Evolutionary conservation across 768 basidiomycete species (phyloP).

Genomic region (Lanmaoa rubissima): DNA sequence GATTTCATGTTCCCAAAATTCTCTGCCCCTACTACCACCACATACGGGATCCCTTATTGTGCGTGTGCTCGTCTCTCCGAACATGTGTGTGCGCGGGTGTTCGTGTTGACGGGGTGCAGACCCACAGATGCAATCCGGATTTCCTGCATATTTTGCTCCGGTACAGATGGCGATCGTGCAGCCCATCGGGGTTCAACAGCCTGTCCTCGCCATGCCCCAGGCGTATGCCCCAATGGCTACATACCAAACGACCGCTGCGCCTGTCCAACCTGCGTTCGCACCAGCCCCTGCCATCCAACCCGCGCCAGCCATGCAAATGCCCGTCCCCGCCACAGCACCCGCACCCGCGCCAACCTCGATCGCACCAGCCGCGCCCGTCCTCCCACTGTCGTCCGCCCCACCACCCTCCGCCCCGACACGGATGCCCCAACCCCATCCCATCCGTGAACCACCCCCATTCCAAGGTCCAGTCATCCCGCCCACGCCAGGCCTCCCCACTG

Average conservation of each 20-base stretch:
- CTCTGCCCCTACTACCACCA: conserved; percentile 7
- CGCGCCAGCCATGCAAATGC: conserved; percentile 16
- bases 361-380: background rate
- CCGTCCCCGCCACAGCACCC: background rate
- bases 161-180: conserved; percentile 24
- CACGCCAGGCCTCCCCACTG: conserved; percentile 2
- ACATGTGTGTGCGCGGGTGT: background rate
- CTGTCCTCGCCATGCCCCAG: conserved; percentile 28
- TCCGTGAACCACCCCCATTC: too few relatives aligned
- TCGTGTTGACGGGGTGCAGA: conserved; percentile 22
- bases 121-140: conserved; percentile 22
- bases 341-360: background rate
- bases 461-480: conserved; percentile 16
- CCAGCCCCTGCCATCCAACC: background rate
- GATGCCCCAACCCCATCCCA: conserved; percentile 22
- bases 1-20: conserved; percentile 16
- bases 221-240: conserved; percentile 26
- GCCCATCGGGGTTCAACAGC: conserved; percentile 28
- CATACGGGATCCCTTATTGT: conserved; percentile 27
- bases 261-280: conserved; percentile 13
- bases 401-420: background rate
- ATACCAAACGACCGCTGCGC: conserved; percentile 13
- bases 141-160: conserved; percentile 31
- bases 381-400: background rate
- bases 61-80: conserved; percentile 3